Percentiles rank a stretch among this genome's conserved stretches.
Conservation (phyloP, 1,139 yeast genomes). For the Taphrina sp. region DNA sequence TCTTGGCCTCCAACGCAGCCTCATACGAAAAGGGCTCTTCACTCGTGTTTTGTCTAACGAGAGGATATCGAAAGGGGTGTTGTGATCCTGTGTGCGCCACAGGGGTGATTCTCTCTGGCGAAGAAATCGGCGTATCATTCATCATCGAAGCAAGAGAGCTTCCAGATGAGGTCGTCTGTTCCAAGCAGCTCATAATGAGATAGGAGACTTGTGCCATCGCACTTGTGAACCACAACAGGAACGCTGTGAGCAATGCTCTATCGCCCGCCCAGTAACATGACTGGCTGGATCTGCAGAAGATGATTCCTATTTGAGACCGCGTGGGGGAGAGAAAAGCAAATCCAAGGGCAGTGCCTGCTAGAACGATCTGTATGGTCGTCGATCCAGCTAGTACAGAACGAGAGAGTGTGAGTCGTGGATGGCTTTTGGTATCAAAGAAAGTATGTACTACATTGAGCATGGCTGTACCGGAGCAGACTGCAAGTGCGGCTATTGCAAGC, state of each 20-base stretch:
- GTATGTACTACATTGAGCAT: no score
- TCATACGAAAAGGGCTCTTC: conserved; percentile 20
- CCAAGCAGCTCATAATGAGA: no score
- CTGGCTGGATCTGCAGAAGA: neutral
- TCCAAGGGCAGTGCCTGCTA: neutral
- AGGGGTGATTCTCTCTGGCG: neutral
- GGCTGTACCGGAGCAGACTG: no score
- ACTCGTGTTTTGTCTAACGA: conserved; percentile 2
- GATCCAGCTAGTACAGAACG: no score
- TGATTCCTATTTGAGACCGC: neutral
- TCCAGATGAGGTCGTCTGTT: no score
- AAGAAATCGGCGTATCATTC: conserved; percentile 1
- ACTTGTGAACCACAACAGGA: conserved; percentile 13
- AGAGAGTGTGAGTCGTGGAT: no score
- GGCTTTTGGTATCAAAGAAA: no score
- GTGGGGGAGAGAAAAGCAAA: neutral
- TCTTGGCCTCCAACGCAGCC: conserved; percentile 8
- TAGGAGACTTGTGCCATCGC: no score
- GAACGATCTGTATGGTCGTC: neutral
- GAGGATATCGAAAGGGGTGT: conserved; percentile 2
- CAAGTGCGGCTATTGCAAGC: no score
- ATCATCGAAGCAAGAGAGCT: no score
- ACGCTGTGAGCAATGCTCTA: conserved; percentile 2
- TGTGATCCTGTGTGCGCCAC: neutral
- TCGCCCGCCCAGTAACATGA: neutral